These are phyloP conservation scores for Rhizoclosmatium sp. DNA, from an alignment of 192 early-diverging fungal genomes.

Conservation along the genomic window DNA sequence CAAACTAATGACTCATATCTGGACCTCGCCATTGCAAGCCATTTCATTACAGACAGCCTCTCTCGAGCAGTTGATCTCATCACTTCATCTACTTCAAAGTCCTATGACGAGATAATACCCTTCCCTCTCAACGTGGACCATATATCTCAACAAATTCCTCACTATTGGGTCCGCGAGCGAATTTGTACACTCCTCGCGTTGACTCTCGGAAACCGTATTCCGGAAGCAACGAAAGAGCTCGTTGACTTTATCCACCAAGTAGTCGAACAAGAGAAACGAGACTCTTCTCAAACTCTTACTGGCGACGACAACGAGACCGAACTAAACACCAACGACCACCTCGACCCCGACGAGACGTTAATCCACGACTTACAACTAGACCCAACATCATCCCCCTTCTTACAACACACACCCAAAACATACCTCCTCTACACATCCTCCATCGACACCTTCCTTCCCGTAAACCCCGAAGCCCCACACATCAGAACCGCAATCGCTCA, in stretches of 20 bases:
- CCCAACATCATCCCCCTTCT: not conserved
- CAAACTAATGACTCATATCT: not conserved
- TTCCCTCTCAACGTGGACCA: not conserved
- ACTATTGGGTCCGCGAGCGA: constrained; percentile 22
- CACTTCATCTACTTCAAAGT: not conserved
- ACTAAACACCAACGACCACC: not conserved
- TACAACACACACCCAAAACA: not conserved
- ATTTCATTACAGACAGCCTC: not conserved
- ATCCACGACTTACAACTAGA: not conserved
- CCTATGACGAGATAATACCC: not conserved
- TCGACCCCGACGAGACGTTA: not conserved
- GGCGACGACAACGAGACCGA: not conserved
- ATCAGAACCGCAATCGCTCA: constrained; percentile 15
- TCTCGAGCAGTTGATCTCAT: not conserved
- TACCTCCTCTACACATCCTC: constrained; percentile 10
- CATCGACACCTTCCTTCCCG: not conserved
- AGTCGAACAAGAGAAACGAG: not conserved
- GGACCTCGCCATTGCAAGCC: constrained; percentile 15
- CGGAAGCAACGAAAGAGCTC: not conserved
- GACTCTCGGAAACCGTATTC: not conserved
- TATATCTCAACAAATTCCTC: not conserved
- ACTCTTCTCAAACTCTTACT: not conserved
- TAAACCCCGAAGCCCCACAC: not conserved
- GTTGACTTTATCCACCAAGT: not conserved
- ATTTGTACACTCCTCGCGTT: not conserved